A percentile compares a stretch with the other conserved stretches of the same genome.
Evolutionary conservation across 495 filamentous ascomycete genomes (phyloP).

Genomic region (Clavariopsis aquatica): DNA sequence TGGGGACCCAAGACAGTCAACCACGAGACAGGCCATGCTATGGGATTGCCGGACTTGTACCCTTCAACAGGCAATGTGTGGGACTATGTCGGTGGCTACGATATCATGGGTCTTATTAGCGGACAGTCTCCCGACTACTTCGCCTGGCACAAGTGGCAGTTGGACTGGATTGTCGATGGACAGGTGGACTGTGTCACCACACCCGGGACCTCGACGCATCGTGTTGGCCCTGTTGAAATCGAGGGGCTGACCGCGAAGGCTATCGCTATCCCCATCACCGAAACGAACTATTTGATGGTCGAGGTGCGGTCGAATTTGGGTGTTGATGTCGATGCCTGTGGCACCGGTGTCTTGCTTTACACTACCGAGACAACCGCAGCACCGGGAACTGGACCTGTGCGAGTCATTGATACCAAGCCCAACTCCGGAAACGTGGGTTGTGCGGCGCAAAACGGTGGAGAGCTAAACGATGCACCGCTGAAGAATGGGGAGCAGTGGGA

Average conservation of each 20-base stretch:
- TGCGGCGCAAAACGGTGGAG: background rate
- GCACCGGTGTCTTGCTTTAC: slow-evolving; percentile 21
- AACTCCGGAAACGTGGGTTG: slow-evolving; percentile 13
- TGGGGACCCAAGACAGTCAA: slow-evolving; percentile 26
- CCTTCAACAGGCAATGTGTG: background rate
- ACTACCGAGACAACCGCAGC: slow-evolving; percentile 7
- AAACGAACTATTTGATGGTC: slow-evolving; percentile 11
- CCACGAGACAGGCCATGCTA: slow-evolving; percentile 22
- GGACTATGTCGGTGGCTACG: slow-evolving; percentile 18
- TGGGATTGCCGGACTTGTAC: slow-evolving; percentile 25
- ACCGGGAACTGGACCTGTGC: slow-evolving; percentile 1
- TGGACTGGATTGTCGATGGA: slow-evolving; percentile 21
- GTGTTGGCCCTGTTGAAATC: slow-evolving; percentile 22
- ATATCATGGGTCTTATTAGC: slow-evolving; percentile 24
- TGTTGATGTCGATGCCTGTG: slow-evolving; percentile 12
- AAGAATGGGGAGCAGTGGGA: background rate
- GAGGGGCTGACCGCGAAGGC: slow-evolving; percentile 3
- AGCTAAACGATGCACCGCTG: slow-evolving; percentile 22
- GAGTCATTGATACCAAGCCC: slow-evolving; percentile 18
- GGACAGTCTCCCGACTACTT: slow-evolving; percentile 22
- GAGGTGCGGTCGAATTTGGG: slow-evolving; percentile 21
- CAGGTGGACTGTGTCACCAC: slow-evolving; percentile 16
- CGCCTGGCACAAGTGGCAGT: slow-evolving; percentile 28
- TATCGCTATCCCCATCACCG: slow-evolving; percentile 18
- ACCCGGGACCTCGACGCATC: slow-evolving; percentile 9